Base-by-base conservation (phyloP, 78 protist species). In the Polysphondylium violaceum region DNA sequence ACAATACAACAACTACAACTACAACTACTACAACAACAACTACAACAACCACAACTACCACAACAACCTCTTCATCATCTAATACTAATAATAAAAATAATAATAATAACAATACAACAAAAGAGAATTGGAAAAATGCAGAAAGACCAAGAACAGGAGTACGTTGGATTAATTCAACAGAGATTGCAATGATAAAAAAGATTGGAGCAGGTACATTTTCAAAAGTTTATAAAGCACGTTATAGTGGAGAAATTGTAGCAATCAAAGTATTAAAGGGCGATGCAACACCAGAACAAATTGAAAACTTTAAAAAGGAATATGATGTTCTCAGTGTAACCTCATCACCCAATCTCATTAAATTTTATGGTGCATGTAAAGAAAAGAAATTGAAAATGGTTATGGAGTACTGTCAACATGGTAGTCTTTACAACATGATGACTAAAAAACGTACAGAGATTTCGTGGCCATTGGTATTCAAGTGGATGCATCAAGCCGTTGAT, bases 291-390 rank as follows among this genome's bases (percentile, higher is more conserved):
- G 79, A 87, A 44, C 93, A 76, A 67, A 68, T 71, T 67, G 87
- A 74, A 27, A 64, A 68, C 2, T 73, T 88, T 31, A 88, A 88
- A 36, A 88, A 75, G 21, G 94, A 88, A 27, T 71, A 71, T 25
- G 63, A 76, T 38, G 74, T 74, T 2, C 50, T 88, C 19, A 76
- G 79, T 27, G 33, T 47, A 38, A 69, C 60, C 4, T 60, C 81
- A 1, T 43, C 50, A 16, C 94, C 76, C n/a, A 11, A 76, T 35
- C 41, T 88, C 19, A 78, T 88, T 4, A 60, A 59, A 27, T 67
- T 88, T 23, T 88, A 88, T 76, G 94, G 94, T 0, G 88, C 91
- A 9, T 83, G 76, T 29, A 83, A 83, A 69, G 91, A 83, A 27
- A 55, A 58, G 12, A 83, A 83, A n/a, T 31, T 83, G 21, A 53